Base-by-base conservation (phyloP, 2,329 filamentous ascomycete genomes). In the Trichophyton schoenleinii region DNA sequence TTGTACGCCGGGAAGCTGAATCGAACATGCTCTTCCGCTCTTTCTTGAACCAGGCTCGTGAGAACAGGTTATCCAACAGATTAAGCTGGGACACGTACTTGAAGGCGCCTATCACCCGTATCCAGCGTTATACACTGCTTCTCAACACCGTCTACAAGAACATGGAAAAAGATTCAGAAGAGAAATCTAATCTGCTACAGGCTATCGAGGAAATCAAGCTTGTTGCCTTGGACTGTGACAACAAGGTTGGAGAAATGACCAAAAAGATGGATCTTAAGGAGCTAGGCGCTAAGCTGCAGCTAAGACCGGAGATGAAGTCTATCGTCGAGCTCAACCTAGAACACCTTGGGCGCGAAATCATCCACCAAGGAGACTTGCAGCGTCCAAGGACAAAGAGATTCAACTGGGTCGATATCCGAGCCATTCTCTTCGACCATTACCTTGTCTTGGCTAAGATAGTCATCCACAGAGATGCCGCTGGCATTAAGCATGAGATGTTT, bases 351-450 rank as follows among this genome's bases (percentile, higher is more conserved):
- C 85, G 94, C 65, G 87, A 96, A 70, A 81, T 99, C 61, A 87
- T 99, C 64, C 87, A 87, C 73, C 85, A 91, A 68, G 94, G 94
- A 62, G 91, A 97, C 67, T 77, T 99, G 62, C 90, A 95, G 71
- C 82, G 94, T 64, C 87, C 91, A 78, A 95, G 89, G 71, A 89
- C 87, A 49, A 95, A 87, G 73, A 86, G 91, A 61, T 94, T 97
- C 70, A 87, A 87, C 65, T 96, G 92, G 87, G 85, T 97, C 6
- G 94, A 99, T 69, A 95, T 89, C 0, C 91, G 96, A 71, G 91
- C 89, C 1, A 82, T 99, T 53, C 81, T 99, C 0, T 97, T 99
- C 70, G 95, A 99, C 69, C 91, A 99, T 74, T 99, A 96, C 72
- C 81, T 99, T 42, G 91, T 99, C 38, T 77, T 99, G 52, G 88